Evolutionary conservation across 2,329 filamentous ascomycete genomes (phyloP), one percentile per base, ranked within the genome.

Genomic region (Trichoderma koningii): DNA sequence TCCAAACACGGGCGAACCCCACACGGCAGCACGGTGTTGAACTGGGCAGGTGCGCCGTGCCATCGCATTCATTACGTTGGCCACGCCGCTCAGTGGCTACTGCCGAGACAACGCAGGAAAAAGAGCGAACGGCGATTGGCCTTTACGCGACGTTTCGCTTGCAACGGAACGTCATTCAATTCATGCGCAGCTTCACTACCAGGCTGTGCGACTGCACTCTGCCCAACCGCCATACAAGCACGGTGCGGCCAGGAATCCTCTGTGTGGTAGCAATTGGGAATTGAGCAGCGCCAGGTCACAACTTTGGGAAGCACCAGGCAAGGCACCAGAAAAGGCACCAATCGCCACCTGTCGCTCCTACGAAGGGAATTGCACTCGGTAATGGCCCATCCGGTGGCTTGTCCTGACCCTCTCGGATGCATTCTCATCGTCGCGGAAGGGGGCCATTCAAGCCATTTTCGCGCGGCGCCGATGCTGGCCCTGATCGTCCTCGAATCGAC

Each of bases 1-100:
- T 42, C 50, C 30, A 50, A 42, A 19, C 42, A 28, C 41, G 41
- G 17, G 38, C 48, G 44, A 50, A 42, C 51, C 42, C 51, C 61
- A 63, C 57, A 61, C 26, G n/a, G 23, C 9, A 7, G 41, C 41
- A 45, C 47, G 52, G n/a, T 28, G 28, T 10, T 10, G 38, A 14
- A 53, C 48, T 52, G 28, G 59, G 48, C 34, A 42, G 52, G 26
- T 61, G 38, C 38, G 30, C n/a, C 15, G 30, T 19, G 48, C 10
- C 34, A 38, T 38, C 34, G 34, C 34, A 38, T 38, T 50, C 26
- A 62, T 62, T 62, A 53, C 59, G 59, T 62, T 62, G 21, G n/a
- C 21, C 5, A 17, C 21, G 26, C 19, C 5, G 59, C 48, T 53
- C 59, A 62, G 48, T 62, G 59, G 59, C 38, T 17, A 62, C 17